Conservation (phyloP, 129 eudicot genomes). For the Saposhnikovia divaricata region DNA sequence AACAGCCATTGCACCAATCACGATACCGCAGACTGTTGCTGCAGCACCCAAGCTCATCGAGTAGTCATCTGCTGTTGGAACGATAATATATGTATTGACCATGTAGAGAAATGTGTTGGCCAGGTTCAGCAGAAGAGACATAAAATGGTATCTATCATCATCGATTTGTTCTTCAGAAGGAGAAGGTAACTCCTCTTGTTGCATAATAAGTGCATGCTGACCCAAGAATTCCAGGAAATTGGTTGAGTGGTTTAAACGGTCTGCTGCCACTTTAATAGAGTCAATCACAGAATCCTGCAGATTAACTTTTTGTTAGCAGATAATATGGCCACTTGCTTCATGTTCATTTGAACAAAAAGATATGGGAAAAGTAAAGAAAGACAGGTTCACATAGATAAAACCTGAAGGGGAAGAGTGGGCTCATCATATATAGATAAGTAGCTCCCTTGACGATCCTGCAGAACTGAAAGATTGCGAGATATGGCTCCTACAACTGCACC, state of each 20-base stretch:
- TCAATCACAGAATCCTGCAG: constrained; percentile 87
- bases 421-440: constrained; percentile 90
- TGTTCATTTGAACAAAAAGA: neutral
- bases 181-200: constrained; percentile 69
- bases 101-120: constrained; percentile 85
- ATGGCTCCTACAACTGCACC: constrained; percentile 97
- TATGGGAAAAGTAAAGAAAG: neutral
- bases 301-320: constrained; percentile 14
- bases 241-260: constrained; percentile 66
- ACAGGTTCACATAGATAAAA: constrained; percentile 8
- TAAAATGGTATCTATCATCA: constrained; percentile 69
- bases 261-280: constrained; percentile 59
- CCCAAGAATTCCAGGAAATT: constrained; percentile 69
- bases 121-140: constrained; percentile 82
- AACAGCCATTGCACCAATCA: constrained; percentile 96
- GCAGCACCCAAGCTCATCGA: constrained; percentile 87
- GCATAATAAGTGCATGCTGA: constrained; percentile 89
- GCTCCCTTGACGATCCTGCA: constrained; percentile 96
- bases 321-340: neutral
- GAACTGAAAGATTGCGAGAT: constrained; percentile 87
- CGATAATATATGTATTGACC: constrained; percentile 90
- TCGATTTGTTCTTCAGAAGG: constrained; percentile 49
- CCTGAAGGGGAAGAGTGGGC: constrained; percentile 88
- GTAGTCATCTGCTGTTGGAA: constrained; percentile 91
- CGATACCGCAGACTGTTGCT: constrained; percentile 89